Conservation (phyloP, 768 basidiomycete species). For the Pisolithus microcarpus region DNA sequence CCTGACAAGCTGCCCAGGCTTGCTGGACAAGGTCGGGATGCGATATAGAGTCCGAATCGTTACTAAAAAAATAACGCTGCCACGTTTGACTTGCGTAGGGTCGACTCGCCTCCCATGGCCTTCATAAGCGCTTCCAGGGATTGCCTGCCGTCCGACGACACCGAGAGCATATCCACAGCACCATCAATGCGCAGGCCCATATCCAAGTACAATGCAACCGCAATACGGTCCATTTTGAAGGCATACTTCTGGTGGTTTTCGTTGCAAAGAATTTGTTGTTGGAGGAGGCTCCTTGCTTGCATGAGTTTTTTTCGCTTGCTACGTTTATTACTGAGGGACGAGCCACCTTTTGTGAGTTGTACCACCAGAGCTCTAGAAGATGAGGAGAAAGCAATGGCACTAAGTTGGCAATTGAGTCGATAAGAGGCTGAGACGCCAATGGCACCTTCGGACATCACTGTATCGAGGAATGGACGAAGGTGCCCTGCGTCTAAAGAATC, state of each 20-base stretch:
- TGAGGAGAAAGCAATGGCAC: conserved; percentile 35
- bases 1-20: conserved; percentile 41
- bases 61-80: conserved; percentile 24
- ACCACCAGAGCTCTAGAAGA: conserved; percentile 30
- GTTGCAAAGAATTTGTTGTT: conserved; percentile 27
- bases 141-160: conserved; percentile 17
- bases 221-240: conserved; percentile 42
- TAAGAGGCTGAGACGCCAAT: conserved; percentile 42
- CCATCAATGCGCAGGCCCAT: conserved; percentile 25
- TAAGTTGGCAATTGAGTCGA: conserved; percentile 28
- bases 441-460: conserved; percentile 9
- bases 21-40: conserved; percentile 27
- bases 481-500: not conserved
- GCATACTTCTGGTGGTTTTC: conserved; percentile 27
- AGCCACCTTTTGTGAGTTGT: conserved; percentile 15
- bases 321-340: not conserved
- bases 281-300: conserved; percentile 19
- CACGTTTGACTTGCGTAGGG: conserved; percentile 23
- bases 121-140: conserved; percentile 30
- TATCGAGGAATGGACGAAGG: conserved; percentile 26
- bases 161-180: conserved; percentile 39
- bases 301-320: not conserved
- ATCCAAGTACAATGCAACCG: conserved; percentile 35
- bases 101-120: conserved; percentile 32
- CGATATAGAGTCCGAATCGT: conserved; percentile 14